Conservation (phyloP, 371 early-diverging fungal genomes). For the Mortierella polycephala region DNA sequence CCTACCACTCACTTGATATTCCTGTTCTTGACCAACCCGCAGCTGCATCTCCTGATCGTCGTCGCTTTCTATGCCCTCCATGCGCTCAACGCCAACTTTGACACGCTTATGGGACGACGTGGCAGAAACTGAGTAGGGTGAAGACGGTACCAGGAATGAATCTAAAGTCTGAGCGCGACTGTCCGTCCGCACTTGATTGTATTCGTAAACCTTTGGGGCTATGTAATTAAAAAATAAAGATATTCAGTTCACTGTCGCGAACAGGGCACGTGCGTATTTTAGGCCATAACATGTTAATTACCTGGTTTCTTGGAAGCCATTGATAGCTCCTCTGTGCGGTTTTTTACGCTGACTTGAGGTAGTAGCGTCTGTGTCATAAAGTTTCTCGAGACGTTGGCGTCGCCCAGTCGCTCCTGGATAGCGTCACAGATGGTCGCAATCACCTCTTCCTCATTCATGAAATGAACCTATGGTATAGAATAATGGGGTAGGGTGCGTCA, state of each 20-base stretch:
- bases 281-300: slow-evolving; percentile 4
- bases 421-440: slow-evolving; percentile 71
- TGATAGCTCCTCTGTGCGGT: slow-evolving; percentile 14
- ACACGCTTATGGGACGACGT: slow-evolving; percentile 27
- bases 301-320: slow-evolving; percentile 29
- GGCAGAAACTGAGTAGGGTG: slow-evolving; percentile 32
- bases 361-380: slow-evolving; percentile 63
- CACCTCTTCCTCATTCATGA: slow-evolving; percentile 90
- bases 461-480: slow-evolving; percentile 73
- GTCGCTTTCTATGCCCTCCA: slow-evolving; percentile 16
- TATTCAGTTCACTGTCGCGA: too few species aligned
- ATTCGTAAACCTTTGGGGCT: slow-evolving; percentile 59
- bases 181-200: slow-evolving; percentile 85
- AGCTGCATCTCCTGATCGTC: slow-evolving; percentile 23
- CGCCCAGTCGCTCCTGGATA: slow-evolving; percentile 66
- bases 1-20: not conserved
- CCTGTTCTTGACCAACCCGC: not conserved
- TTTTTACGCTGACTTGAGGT: slow-evolving; percentile 31
- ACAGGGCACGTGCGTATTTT: too few species aligned
- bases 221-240: too few species aligned
- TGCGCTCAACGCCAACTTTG: slow-evolving; percentile 23
- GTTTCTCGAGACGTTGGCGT: slow-evolving; percentile 63
- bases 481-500: not conserved
- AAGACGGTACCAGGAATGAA: slow-evolving; percentile 57
- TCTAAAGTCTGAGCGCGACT: slow-evolving; percentile 76